These are phyloP conservation scores for Albugo candida DNA, from an alignment of 352 stramenopile species.

Conservation along the genomic window DNA sequence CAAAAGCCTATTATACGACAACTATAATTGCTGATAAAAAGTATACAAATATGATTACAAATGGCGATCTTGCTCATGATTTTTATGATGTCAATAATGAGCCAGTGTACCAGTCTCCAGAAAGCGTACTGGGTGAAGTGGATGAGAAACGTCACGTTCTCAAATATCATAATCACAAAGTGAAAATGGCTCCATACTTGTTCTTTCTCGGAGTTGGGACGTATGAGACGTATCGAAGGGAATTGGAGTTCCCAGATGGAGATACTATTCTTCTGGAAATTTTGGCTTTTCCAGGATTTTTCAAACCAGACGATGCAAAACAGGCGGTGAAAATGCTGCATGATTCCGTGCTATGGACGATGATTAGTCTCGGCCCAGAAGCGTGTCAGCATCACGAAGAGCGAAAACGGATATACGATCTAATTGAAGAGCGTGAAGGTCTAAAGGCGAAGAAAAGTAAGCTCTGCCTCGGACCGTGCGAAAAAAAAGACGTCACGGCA, in stretches of 20 bases:
- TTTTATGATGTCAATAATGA: constrained; percentile 37
- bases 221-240: constrained; percentile 55
- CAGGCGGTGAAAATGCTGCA: constrained; percentile 53
- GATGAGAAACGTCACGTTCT: constrained; percentile 37
- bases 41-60: constrained; percentile 72
- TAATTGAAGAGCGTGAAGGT: constrained; percentile 39
- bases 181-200: constrained; percentile 71
- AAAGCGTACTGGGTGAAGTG: constrained; percentile 25
- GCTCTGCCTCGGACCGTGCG: constrained; percentile 32
- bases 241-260: constrained; percentile 52
- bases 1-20: constrained; percentile 64
- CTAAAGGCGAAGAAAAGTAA: constrained; percentile 42
- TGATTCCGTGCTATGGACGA: constrained; percentile 50
- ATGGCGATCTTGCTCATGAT: constrained; percentile 44
- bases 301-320: constrained; percentile 43
- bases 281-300: constrained; percentile 43
- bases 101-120: constrained; percentile 32
- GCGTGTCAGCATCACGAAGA: constrained; percentile 46
- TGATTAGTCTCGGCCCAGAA: constrained; percentile 50
- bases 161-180: constrained; percentile 68
- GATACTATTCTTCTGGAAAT: constrained; percentile 56
- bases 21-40: constrained; percentile 46
- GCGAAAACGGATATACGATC: constrained; percentile 42
- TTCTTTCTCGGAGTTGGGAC: constrained; percentile 63
- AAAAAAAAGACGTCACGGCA: constrained; percentile 23